Conservation (phyloP, 2,329 filamentous ascomycete genomes). For the Fusarium sp. region DNA sequence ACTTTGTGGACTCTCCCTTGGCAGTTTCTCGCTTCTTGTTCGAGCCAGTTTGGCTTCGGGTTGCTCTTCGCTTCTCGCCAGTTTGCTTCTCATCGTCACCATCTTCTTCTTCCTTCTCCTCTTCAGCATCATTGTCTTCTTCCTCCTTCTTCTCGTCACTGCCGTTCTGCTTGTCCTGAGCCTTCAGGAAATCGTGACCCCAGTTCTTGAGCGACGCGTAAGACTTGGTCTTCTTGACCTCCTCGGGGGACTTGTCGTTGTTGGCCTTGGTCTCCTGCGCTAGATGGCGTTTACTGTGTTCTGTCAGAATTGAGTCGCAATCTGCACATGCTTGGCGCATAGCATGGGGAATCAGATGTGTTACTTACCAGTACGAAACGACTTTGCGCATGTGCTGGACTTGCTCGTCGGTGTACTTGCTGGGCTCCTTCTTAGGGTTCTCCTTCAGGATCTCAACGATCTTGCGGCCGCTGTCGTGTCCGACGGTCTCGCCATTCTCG, state of each 20-base stretch:
- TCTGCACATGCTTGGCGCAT: too few relatives aligned
- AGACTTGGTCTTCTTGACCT: constrained; percentile 61
- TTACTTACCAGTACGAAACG: constrained; percentile 66
- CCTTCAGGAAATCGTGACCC: constrained; percentile 66
- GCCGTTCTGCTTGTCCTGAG: constrained; percentile 28
- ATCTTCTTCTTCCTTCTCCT: constrained; percentile 5
- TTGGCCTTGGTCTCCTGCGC: constrained; percentile 71
- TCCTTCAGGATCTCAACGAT: constrained; percentile 72
- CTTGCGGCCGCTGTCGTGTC: constrained; percentile 71
- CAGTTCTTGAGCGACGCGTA: constrained; percentile 73
- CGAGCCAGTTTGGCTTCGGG: constrained; percentile 36
- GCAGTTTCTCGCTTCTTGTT: constrained; percentile 51
- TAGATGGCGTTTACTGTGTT: constrained; percentile 67
- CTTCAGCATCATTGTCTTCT: constrained; percentile 6
- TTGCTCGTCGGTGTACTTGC: constrained; percentile 66
- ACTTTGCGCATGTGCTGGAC: constrained; percentile 71
- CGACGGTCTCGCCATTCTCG: constrained; percentile 69
- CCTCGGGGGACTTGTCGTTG: constrained; percentile 59
- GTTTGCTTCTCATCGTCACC: constrained; percentile 35
- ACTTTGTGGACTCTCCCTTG: constrained; percentile 37
- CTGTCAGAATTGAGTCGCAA: background rate
- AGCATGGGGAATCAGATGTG: background rate
- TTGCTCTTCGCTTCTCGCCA: constrained; percentile 44
- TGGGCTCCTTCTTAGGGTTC: constrained; percentile 67
- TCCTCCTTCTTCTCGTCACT: constrained; percentile 29